Percentiles rank a stretch among this genome's conserved stretches.
Evolutionary conservation across 129 eudicot genomes (phyloP).

Genomic region (Escallonia rubra): DNA sequence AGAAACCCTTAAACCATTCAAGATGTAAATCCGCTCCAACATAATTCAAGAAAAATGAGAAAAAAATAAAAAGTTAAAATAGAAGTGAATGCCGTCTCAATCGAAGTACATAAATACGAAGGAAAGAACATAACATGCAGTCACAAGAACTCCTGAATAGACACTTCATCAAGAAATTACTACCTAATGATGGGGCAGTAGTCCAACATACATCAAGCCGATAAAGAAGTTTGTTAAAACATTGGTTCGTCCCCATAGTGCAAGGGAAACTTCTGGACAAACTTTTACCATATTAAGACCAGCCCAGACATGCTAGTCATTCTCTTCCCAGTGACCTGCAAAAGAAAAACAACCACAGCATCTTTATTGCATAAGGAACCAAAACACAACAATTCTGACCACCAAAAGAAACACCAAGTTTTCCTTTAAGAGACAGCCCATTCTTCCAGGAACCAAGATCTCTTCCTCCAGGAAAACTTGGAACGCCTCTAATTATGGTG

Average conservation of each 20-base stretch:
- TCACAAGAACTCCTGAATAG: slow-evolving; percentile 9
- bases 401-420: slow-evolving; percentile 15
- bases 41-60: too few species aligned
- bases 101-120: too few species aligned
- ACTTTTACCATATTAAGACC: slow-evolving; percentile 30
- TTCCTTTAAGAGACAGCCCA: slow-evolving; percentile 19
- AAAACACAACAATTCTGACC: slow-evolving; percentile 24
- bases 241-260: slow-evolving; percentile 34
- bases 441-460: slow-evolving; percentile 14
- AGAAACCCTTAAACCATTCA: too few species aligned
- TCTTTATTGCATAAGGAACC: slow-evolving; percentile 37
- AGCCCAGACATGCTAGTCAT: slow-evolving; percentile 25
- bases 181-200: slow-evolving; percentile 53
- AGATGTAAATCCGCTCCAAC: too few species aligned
- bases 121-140: neutral
- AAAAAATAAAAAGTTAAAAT: too few species aligned
- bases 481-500: neutral
- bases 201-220: slow-evolving; percentile 61
- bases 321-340: slow-evolving; percentile 55
- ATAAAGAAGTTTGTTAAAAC: slow-evolving; percentile 44
- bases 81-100: too few species aligned
- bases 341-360: slow-evolving; percentile 40
- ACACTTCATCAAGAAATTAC: slow-evolving; percentile 30
- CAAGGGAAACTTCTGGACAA: slow-evolving; percentile 31
- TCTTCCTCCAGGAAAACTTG: slow-evolving; percentile 7